phyloP scores from a whole-genome alignment of 2,329 filamentous ascomycete species.

The Fusarium robinianum region DNA sequence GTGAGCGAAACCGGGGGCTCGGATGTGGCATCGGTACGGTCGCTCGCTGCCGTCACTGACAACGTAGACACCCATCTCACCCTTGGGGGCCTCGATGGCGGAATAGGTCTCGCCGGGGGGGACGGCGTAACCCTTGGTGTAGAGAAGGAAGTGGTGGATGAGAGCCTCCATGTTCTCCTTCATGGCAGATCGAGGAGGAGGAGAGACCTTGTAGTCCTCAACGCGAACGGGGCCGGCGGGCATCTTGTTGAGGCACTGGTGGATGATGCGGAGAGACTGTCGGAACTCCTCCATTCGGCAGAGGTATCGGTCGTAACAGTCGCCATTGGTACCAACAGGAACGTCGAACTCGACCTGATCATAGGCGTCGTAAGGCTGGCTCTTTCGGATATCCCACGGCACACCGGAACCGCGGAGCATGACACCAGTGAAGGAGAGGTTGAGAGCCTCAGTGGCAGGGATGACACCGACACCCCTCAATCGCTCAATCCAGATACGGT shows the following conservation, averaged over 20 bases:
- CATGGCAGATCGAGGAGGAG: slow-evolving; percentile 95
- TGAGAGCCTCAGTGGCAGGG: slow-evolving; percentile 88
- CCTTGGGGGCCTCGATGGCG: slow-evolving; percentile 98
- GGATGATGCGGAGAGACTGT: slow-evolving; percentile 95
- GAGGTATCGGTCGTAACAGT: slow-evolving; percentile 99
- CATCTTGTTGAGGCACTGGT: slow-evolving; percentile 99
- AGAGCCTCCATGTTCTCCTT: slow-evolving; percentile 99
- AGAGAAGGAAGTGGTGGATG: slow-evolving; percentile 98
- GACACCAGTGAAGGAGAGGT: slow-evolving; percentile 94
- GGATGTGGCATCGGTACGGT: slow-evolving; percentile 96
- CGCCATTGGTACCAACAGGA: slow-evolving; percentile 92
- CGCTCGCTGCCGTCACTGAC: slow-evolving; percentile 96
- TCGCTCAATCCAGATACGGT: slow-evolving; percentile 97
- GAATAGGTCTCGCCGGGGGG: slow-evolving; percentile 98
- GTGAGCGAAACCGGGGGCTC: slow-evolving; percentile 95
- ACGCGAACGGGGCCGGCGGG: slow-evolving; percentile 90
- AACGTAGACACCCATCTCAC: slow-evolving; percentile 97
- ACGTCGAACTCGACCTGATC: slow-evolving; percentile 98
- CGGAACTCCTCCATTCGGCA: slow-evolving; percentile 99
- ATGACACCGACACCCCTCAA: slow-evolving; percentile 92
- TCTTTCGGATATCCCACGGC: slow-evolving; percentile 96
- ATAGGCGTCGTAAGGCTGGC: slow-evolving; percentile 95
- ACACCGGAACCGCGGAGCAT: slow-evolving; percentile 98
- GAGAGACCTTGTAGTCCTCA: slow-evolving; percentile 98
- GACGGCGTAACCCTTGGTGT: slow-evolving; percentile 97